Evolutionary conservation across 2,329 filamentous ascomycete genomes (phyloP).

Genomic region (Sarocladium kiliense): DNA sequence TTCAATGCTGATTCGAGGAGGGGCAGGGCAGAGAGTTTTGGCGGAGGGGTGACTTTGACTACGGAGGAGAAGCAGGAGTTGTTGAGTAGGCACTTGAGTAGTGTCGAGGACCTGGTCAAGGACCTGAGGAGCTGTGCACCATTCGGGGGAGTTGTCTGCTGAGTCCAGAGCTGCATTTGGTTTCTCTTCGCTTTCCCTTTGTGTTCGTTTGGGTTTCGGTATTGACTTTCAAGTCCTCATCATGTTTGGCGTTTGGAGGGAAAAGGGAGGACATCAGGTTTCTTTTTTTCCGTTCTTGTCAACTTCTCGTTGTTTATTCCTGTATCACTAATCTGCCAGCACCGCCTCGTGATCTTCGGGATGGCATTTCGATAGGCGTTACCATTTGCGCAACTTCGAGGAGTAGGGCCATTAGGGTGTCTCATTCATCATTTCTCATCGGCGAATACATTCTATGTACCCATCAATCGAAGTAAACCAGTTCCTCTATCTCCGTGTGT

Average conservation of each 20-base stretch:
- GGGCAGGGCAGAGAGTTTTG: conserved; percentile 22
- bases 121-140: conserved; percentile 77
- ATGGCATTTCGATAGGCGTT: not conserved
- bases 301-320: not conserved
- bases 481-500: not conserved
- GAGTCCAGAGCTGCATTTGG: conserved; percentile 7
- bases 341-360: not conserved
- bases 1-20: conserved; percentile 33
- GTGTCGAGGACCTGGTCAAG: conserved; percentile 78
- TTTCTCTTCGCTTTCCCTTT: not conserved
- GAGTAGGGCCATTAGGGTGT: not conserved
- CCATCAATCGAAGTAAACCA: not conserved
- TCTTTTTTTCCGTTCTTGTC: not conserved
- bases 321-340: conserved; percentile 11
- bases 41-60: conserved; percentile 44
- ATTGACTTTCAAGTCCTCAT: conserved; percentile 2
- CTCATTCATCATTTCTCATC: not conserved
- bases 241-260: not conserved
- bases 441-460: not conserved
- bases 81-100: conserved; percentile 71
- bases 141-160: conserved; percentile 58
- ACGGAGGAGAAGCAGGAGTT: conserved; percentile 80
- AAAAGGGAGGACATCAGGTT: not conserved
- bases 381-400: not conserved
- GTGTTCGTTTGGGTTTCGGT: conserved; percentile 12